phyloP scores from a whole-genome alignment of 495 filamentous ascomycete genomes.

The Pseudotulostoma volvatum region DNA sequence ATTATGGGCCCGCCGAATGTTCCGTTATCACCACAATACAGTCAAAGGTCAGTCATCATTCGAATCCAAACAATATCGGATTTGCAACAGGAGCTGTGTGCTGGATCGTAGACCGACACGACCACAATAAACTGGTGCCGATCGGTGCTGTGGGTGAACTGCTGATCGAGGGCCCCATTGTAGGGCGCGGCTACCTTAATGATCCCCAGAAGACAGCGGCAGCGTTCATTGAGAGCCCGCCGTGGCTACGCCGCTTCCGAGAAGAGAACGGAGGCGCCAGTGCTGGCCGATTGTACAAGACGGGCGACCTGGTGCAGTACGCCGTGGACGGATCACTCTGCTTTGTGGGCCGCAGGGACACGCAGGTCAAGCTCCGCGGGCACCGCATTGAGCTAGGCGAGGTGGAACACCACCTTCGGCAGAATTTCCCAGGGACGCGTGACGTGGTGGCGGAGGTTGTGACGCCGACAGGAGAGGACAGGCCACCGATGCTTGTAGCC shows the following conservation, averaged over 20 bases:
- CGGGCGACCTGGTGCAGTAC: constrained; percentile 4
- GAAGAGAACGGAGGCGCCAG: too few relatives aligned
- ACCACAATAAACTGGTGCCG: constrained; percentile 15
- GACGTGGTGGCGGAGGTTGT: background rate
- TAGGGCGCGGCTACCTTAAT: constrained; percentile 17
- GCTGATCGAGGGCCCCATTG: constrained; percentile 12
- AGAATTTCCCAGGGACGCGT: background rate
- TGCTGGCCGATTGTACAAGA: constrained; percentile 4
- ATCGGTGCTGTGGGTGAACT: constrained; percentile 22
- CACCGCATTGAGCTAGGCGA: constrained; percentile 16
- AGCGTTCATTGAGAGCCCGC: constrained; percentile 11
- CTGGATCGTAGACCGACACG: constrained; percentile 17
- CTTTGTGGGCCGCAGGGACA: constrained; percentile 16
- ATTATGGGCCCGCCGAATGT: constrained; percentile 24
- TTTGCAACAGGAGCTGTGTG: constrained; percentile 8
- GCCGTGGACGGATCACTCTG: constrained; percentile 13
- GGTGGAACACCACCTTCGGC: constrained; percentile 13
- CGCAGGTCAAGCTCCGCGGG: constrained; percentile 16
- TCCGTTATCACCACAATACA: constrained; percentile 10
- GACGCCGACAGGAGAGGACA: background rate
- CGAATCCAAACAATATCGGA: constrained; percentile 14
- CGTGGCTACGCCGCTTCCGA: constrained; percentile 7
- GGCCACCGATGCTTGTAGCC: background rate
- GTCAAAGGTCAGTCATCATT: background rate
- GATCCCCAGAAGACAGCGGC: constrained; percentile 11